These are phyloP conservation scores for Myxozyma geophila DNA, from an alignment of 805 yeast species.

Conservation along the genomic window DNA sequence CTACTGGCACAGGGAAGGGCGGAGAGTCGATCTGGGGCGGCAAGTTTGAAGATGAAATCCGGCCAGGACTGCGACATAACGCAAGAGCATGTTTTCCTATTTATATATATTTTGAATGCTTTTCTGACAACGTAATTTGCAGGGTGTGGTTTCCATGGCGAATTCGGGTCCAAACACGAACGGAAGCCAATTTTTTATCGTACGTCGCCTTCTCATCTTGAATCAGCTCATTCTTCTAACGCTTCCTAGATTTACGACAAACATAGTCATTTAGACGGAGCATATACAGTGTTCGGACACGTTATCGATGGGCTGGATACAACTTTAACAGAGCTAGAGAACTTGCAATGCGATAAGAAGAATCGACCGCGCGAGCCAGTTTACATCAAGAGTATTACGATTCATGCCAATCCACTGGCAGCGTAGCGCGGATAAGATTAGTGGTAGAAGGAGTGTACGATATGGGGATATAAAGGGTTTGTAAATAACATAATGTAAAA, in stretches of 20 bases:
- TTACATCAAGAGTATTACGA: constrained; percentile 43
- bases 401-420: constrained; percentile 55
- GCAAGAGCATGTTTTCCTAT: constrained; percentile 24
- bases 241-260: constrained; percentile 40
- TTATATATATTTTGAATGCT: neutral
- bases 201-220: constrained; percentile 29
- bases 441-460: neutral
- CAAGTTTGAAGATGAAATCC: constrained; percentile 41
- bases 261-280: constrained; percentile 40
- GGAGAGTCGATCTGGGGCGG: constrained; percentile 44
- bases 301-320: constrained; percentile 41
- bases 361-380: constrained; percentile 46
- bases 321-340: constrained; percentile 42
- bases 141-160: constrained; percentile 55
- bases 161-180: constrained; percentile 61
- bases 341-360: constrained; percentile 45
- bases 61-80: constrained; percentile 37
- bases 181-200: constrained; percentile 59
- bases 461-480: neutral
- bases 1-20: constrained; percentile 43
- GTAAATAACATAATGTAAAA: no score
- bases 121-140: neutral
- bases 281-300: constrained; percentile 41
- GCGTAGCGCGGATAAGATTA: constrained; percentile 4
- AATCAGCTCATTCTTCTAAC: neutral